Base-by-base conservation (phyloP, 1,284 basidiomycete species). In the Fistulinella staudtii region DNA sequence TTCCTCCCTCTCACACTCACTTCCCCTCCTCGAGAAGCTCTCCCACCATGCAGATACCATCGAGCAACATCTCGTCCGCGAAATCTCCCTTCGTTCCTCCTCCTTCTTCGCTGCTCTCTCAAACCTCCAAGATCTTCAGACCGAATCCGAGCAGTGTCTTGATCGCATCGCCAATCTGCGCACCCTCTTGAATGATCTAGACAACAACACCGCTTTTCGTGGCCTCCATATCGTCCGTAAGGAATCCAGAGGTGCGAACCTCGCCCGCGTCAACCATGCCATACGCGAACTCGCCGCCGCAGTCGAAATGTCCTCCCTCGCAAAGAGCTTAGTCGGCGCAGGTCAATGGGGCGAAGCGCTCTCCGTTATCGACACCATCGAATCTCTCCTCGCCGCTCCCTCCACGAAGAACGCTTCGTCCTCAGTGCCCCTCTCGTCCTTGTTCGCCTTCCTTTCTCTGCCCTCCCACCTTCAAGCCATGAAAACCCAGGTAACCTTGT, bases 51-150 rank as follows among this genome's bases (percentile, higher is more conserved):
- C 94, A 7, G 96, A 98, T 63, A 89, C 89, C 2, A 81, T 99
- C 50, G 95, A 99, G 60, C 85, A 93, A 52, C 94, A 99, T 62
- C 85, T 99, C 43, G 82, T 96, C 13, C 83, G 85, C 54, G 95
- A 98, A 67, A 96, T 99, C 44, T 88, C 89, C 7, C 71, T 87
- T 9, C 86, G 94, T 5, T 92, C 92, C 0, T 81, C 89, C 0
- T 93, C 92, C 3, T 99, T 99, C 77, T 99, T 99, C 61, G 89
- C 93, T 1, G 96, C 95, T 1, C 79, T 99, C 18, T 82, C 91
- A 8, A 98, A 98, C 63, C 74, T 99, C 10, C 90, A 97, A 59
- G 87, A 93, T 52, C 78, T 99, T 5, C 89, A 93, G 57, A 81
- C 87, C 5, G 92, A 97, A 62, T 93, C 92, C 0, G 77, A 85